These are phyloP conservation scores for Mucor circinelloides DNA, from an alignment of 371 early-diverging fungal genomes.

Conservation along the genomic window DNA sequence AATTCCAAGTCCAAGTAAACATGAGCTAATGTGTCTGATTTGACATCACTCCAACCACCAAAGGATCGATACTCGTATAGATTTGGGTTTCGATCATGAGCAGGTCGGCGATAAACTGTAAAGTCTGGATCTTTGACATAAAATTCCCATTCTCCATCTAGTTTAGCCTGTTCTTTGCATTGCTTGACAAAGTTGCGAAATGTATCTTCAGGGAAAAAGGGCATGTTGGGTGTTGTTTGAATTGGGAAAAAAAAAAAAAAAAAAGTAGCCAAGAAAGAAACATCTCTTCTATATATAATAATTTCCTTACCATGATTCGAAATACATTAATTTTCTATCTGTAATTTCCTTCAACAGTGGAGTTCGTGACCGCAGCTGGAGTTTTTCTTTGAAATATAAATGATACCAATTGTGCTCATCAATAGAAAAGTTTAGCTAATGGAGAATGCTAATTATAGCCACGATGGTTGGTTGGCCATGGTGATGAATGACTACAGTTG, in stretches of 20 bases:
- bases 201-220: conserved; percentile 14
- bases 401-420: background rate
- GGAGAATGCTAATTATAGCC: background rate
- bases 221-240: background rate
- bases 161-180: conserved; percentile 7
- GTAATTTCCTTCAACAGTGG: background rate
- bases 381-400: too few species aligned
- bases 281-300: background rate
- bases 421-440: background rate
- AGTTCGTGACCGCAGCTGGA: background rate
- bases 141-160: conserved; percentile 23
- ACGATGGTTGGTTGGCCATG: background rate
- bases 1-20: conserved; percentile 46
- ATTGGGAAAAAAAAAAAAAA: background rate
- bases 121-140: conserved; percentile 28
- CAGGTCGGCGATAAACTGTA: conserved; percentile 30
- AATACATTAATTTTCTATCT: background rate
- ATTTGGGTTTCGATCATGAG: conserved; percentile 20
- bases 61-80: conserved; percentile 30
- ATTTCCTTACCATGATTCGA: background rate
- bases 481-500: background rate
- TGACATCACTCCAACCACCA: conserved; percentile 33
- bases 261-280: background rate
- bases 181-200: conserved; percentile 14
- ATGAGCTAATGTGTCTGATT: conserved; percentile 28